Percentiles rank a stretch among this genome's conserved stretches.
phyloP scores from a whole-genome alignment of 805 yeast genomes.

The Zygosaccharomyces bailii region DNA sequence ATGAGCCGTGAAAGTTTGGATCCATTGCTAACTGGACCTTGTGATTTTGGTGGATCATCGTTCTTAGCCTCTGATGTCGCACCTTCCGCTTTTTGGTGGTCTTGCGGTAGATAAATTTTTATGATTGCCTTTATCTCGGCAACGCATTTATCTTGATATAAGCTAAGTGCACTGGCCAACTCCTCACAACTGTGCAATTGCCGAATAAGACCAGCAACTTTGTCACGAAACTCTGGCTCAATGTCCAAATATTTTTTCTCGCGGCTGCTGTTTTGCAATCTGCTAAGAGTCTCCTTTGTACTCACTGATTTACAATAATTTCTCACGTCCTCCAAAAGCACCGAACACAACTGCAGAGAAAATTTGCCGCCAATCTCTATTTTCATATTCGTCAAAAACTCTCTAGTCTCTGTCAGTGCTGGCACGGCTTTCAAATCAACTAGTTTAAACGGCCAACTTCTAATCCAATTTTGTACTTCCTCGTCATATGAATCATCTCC shows the following conservation, averaged over 20 bases:
- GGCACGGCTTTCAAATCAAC: slow-evolving; percentile 34
- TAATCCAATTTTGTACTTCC: slow-evolving; percentile 32
- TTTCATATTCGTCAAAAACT: slow-evolving; percentile 52
- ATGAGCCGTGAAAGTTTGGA: slow-evolving; percentile 46
- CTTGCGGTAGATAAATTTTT: slow-evolving; percentile 58
- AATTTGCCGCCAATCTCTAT: slow-evolving; percentile 69
- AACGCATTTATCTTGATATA: slow-evolving; percentile 65
- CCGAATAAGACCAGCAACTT: slow-evolving; percentile 46
- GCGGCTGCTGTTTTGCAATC: slow-evolving; percentile 36
- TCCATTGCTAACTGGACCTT: slow-evolving; percentile 35
- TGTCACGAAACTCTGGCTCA: slow-evolving; percentile 39
- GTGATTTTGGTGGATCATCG: slow-evolving; percentile 10
- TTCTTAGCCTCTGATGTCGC: slow-evolving; percentile 14
- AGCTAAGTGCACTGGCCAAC: slow-evolving; percentile 55
- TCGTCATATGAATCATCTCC: slow-evolving; percentile 43
- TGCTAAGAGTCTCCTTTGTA: slow-evolving; percentile 45
- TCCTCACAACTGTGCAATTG: slow-evolving; percentile 63
- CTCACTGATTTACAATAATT: slow-evolving; percentile 51
- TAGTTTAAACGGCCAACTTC: slow-evolving; percentile 42
- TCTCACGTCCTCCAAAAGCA: slow-evolving; percentile 60
- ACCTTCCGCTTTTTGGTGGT: slow-evolving; percentile 12
- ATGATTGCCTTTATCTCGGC: slow-evolving; percentile 72
- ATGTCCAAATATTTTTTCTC: slow-evolving; percentile 42
- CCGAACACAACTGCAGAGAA: slow-evolving; percentile 51
- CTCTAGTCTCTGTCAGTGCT: slow-evolving; percentile 41